Percentiles rank a stretch among this genome's conserved stretches.
Evolutionary conservation across 768 basidiomycete genomes (phyloP).

Genomic region (Lepiota venenata): DNA sequence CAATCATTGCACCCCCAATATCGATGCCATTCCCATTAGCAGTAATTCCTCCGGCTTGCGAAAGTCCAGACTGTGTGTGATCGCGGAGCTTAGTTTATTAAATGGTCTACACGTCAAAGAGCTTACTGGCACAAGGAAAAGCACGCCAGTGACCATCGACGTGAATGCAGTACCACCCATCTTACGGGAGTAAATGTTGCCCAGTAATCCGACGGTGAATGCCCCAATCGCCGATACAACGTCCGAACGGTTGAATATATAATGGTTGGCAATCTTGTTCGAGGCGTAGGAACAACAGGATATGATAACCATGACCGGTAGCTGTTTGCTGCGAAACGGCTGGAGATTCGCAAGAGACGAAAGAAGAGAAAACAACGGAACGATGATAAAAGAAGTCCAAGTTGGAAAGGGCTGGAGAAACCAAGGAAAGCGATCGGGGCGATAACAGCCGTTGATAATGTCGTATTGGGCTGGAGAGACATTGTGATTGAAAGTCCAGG

Average conservation of each 20-base stretch:
- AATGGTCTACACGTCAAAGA: background rate
- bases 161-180: constrained; percentile 88
- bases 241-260: constrained; percentile 82
- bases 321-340: constrained; percentile 65
- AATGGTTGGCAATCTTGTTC: constrained; percentile 81
- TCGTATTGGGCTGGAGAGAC: constrained; percentile 41
- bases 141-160: constrained; percentile 85
- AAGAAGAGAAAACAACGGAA: constrained; percentile 68
- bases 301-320: constrained; percentile 82
- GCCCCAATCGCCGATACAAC: constrained; percentile 84
- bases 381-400: constrained; percentile 75
- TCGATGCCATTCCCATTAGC: constrained; percentile 81
- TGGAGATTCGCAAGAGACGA: constrained; percentile 79
- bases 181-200: constrained; percentile 77
- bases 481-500: constrained; percentile 63
- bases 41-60: constrained; percentile 82
- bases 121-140: constrained; percentile 84
- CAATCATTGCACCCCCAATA: constrained; percentile 83
- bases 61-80: constrained; percentile 64
- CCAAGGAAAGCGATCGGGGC: constrained; percentile 65
- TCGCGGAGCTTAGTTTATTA: background rate
- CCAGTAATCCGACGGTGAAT: constrained; percentile 74
- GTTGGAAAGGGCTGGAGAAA: constrained; percentile 78
- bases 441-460: constrained; percentile 67
- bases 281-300: constrained; percentile 77